Percentiles rank a stretch among this genome's conserved stretches.
phyloP scores from a whole-genome alignment of 2,329 filamentous ascomycete species.

The Neonectria ditissima region DNA sequence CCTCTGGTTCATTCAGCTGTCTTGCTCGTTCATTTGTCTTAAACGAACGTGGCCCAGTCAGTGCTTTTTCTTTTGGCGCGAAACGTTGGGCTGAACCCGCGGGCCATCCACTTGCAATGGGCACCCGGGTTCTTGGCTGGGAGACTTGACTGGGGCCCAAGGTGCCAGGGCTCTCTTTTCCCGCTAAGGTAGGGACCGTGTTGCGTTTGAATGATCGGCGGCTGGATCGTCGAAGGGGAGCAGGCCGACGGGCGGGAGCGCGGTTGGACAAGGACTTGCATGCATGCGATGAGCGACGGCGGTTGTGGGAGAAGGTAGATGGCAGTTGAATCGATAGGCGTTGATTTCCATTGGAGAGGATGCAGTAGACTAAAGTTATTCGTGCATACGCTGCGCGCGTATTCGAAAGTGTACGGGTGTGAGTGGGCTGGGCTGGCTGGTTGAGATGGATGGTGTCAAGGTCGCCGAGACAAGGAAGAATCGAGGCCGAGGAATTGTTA shows the following conservation, averaged over 20 bases:
- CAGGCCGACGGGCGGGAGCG: neutral
- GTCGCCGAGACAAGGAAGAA: neutral
- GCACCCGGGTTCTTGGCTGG: neutral
- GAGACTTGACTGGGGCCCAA: neutral
- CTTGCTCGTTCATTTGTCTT: neutral
- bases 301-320: constrained; percentile 20
- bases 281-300: constrained; percentile 14
- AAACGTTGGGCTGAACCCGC: neutral
- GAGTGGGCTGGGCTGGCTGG: neutral
- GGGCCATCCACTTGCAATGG: neutral
- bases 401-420: neutral
- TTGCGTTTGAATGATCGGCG: constrained; percentile 15
- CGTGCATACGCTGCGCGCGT: neutral
- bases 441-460: neutral
- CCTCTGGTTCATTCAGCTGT: neutral
- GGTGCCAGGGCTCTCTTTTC: neutral
- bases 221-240: constrained; percentile 13
- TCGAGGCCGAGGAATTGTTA: too few species aligned
- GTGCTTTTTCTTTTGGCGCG: constrained; percentile 3
- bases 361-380: neutral
- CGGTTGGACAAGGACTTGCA: constrained; percentile 13
- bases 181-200: constrained; percentile 12
- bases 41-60: neutral
- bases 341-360: constrained; percentile 5
- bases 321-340: too few species aligned